Percentiles rank a stretch among this genome's conserved stretches.
Evolutionary conservation across 2,329 filamentous ascomycete species (phyloP).

Genomic region (Verticillium longisporum): DNA sequence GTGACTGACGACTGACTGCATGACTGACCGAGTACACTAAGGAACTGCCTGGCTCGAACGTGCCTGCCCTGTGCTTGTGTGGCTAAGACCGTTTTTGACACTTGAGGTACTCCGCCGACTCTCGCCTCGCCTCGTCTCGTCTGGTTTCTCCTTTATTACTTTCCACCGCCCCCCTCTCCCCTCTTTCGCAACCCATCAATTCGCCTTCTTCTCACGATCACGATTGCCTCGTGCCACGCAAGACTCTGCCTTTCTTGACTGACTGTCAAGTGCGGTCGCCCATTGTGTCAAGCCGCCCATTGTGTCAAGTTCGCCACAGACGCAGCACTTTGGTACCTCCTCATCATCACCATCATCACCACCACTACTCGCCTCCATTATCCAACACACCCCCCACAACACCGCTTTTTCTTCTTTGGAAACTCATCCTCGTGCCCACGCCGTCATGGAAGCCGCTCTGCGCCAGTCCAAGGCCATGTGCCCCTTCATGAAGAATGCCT

Average conservation of each 20-base stretch:
- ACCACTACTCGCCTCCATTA: background rate
- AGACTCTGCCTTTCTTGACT: background rate
- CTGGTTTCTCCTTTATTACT: background rate
- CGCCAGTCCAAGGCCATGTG: constrained; percentile 96
- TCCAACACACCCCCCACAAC: background rate
- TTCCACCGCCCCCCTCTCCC: background rate
- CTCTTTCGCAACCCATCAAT: background rate
- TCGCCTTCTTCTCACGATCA: background rate
- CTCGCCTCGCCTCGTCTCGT: background rate
- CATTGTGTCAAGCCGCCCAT: background rate
- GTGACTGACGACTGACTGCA: too few species aligned
- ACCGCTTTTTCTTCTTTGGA: background rate
- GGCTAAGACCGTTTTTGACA: background rate
- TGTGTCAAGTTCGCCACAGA: background rate
- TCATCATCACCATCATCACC: background rate
- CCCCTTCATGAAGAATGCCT: constrained; percentile 93
- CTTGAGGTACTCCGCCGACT: background rate
- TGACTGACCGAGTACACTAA: too few species aligned
- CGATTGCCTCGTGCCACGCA: background rate
- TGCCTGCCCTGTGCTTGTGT: background rate
- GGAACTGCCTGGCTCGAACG: too few species aligned
- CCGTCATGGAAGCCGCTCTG: constrained; percentile 82
- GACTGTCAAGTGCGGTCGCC: background rate
- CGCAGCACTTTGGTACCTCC: background rate
- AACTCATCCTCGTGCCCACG: background rate